Conservation (phyloP, 1,139 yeast species). For the Yamadazyma dushanensis region DNA sequence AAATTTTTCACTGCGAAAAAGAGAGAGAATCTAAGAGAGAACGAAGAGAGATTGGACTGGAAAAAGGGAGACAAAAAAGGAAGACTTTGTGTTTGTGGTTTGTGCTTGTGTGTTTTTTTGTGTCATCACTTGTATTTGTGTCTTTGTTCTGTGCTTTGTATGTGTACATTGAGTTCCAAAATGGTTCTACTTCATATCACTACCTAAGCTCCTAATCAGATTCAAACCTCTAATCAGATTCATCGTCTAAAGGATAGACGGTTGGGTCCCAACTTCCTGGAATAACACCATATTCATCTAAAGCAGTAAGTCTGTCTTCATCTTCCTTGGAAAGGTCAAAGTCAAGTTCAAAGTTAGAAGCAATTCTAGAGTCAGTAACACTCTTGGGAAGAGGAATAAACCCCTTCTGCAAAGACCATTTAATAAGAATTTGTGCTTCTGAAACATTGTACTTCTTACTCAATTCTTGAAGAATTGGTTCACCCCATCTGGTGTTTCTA, state of each 20-base stretch:
- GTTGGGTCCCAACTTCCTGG: background rate
- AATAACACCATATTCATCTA: background rate
- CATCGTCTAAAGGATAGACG: conserved; percentile 2
- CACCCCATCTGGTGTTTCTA: conserved; percentile 62
- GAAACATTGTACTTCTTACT: conserved; percentile 56
- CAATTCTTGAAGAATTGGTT: conserved; percentile 42
- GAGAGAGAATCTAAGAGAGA: background rate
- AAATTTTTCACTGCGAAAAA: conserved; percentile 10
- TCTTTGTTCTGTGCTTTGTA: no score
- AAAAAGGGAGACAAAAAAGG: background rate
- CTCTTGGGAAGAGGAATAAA: conserved; percentile 75
- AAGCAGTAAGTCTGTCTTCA: conserved; percentile 12
- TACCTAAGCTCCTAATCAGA: no score
- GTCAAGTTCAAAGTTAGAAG: conserved; percentile 51
- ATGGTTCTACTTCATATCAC: no score
- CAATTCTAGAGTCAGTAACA: conserved; percentile 55
- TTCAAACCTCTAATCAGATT: no score
- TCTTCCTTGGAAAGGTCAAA: conserved; percentile 37
- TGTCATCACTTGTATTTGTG: no score
- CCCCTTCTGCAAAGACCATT: conserved; percentile 45
- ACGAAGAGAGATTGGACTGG: background rate
- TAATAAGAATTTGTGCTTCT: conserved; percentile 62
- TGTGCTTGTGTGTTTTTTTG: no score
- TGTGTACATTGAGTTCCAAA: no score
- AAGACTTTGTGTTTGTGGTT: background rate